Base-by-base conservation (phyloP, 2,329 filamentous ascomycete species). In the Pezicula neosporulosa region DNA sequence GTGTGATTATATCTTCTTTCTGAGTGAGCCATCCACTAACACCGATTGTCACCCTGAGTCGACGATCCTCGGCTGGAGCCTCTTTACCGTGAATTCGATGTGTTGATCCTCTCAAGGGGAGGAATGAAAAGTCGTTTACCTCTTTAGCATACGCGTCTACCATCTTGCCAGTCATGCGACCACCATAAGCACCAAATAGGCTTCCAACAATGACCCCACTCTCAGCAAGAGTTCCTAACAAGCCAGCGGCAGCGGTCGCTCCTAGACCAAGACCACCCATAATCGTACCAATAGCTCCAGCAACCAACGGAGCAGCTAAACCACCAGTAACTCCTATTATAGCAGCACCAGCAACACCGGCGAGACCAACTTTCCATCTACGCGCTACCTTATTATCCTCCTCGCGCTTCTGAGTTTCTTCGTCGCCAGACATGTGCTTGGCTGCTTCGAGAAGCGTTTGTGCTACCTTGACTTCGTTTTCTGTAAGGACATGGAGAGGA, bases 291-390 rank as follows among this genome's bases (percentile, higher is more conserved):
- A 97, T 78, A 1, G 90, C 89, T 9, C 88, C 90, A 18, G 84
- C 85, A 13, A 89, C 80, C 2, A 97, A 75, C 0, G 90, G 86
- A 1, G 87, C 83, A 8, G 90, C 87, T 9, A 97, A 80, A 30
- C 87, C 87, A 27, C 87, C 87, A 0, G 86, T 88, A 4, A 89
- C 77, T 9, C 85, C 85, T 35, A 91, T 86, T 1, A 90, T 71
- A 1, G 81, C 82, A n/a, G 93, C 93, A 10, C 93, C 93, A 0
- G 90, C 91, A 0, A 95, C 90, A 8, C 88, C 89, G 0, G 92
- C 93, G 24, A 97, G 76, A 0, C 92, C 90, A 18, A 97, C 90
- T 66, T 96, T 97, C 89, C 90, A 96, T 66, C 87, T 87, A 8
- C 91, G 77, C 18, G 82, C 77, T 8, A 79, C 72, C 59, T 88